Evolutionary conservation across 352 stramenopile genomes (phyloP), one percentile per base, ranked within the genome.

Genomic region (Phytophthora rubi): DNA sequence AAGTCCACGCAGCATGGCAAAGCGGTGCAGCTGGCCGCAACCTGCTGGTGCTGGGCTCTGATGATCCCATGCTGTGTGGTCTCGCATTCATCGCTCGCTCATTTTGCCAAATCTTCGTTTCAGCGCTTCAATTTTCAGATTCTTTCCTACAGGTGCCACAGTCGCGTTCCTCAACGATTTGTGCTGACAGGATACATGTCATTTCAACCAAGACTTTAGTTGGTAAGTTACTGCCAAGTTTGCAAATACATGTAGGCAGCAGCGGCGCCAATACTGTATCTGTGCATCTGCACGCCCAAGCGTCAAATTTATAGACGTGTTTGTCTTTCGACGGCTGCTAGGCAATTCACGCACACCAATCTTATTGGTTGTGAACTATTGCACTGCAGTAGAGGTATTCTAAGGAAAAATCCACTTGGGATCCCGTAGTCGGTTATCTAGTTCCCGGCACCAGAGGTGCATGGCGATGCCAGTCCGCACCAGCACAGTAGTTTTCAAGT

Each of bases 81-180:
- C 26, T 44, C 52, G 26, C 59, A 65, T 73, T 63, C 53, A 68
- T 42, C 35, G 35, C 35, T 42, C 10, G 33, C 28, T 39, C 28
- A 23, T 13, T 18, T 51, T 6, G 23, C 37, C 9, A 9, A 6
- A 18, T 39, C 13, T 26, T 42, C 32, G 28, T 69, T 62, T 69
- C 30, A 68, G 32, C 5, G 30, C n/a, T 6, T 42, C n/a, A 63
- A 60, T 51, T 60, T 51, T 60, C 53, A 60, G 3, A 30, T 18
- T 54, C 39, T 63, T 63, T 30, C 45, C 45, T 52, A 28, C 23
- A 26, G 23, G 23, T 26, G 23, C 16, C 53, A 44, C 21, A 21
- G 23, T 26, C 3, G 32, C 26, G 21, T 54, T 48, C 60, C 42
- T 64, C 62, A 69, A 69, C 62, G 53, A 70, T 70, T 64, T 70